Conservation (phyloP, 139 green algal species). For the Haematococcus lacustris region DNA sequence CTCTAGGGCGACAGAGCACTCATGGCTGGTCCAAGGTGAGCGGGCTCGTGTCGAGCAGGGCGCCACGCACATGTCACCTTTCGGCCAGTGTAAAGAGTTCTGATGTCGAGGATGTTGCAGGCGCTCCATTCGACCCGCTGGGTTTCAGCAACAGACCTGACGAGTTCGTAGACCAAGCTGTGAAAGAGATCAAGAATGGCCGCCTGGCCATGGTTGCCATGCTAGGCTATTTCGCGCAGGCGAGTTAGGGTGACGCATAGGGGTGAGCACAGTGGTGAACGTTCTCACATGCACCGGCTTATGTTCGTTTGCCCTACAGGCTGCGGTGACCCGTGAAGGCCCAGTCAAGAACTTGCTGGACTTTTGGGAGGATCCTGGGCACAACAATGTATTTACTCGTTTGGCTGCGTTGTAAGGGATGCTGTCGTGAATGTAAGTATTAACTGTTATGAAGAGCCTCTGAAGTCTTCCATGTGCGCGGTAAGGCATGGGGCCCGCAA, state of each 20-base stretch:
- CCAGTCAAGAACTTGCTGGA: conserved; percentile 51
- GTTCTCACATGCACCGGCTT: background rate
- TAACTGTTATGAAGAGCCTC: too few species aligned
- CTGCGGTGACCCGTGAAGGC: conserved; percentile 36
- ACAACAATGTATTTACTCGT: conserved; percentile 24
- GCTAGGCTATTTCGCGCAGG: conserved; percentile 69
- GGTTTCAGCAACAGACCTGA: conserved; percentile 30
- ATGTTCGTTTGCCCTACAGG: conserved; percentile 20
- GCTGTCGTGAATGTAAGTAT: too few species aligned
- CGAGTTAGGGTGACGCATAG: background rate
- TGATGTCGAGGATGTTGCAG: too few species aligned
- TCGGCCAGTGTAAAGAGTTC: too few species aligned
- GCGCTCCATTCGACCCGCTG: conserved; percentile 54
- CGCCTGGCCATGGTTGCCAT: conserved; percentile 73
- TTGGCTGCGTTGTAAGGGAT: too few species aligned
- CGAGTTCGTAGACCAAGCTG: conserved; percentile 53
- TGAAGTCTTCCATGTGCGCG: too few species aligned
- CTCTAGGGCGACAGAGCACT: too few species aligned
- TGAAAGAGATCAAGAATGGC: conserved; percentile 85
- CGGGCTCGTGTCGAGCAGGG: too few species aligned
- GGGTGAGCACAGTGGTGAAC: background rate
- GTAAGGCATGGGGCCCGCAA: too few species aligned
- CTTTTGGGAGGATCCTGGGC: conserved; percentile 25
- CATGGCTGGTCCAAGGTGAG: too few species aligned
- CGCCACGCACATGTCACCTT: too few species aligned